phyloP scores from a whole-genome alignment of 2,329 filamentous ascomycete genomes.

The Scleromitrula shiraiana region DNA sequence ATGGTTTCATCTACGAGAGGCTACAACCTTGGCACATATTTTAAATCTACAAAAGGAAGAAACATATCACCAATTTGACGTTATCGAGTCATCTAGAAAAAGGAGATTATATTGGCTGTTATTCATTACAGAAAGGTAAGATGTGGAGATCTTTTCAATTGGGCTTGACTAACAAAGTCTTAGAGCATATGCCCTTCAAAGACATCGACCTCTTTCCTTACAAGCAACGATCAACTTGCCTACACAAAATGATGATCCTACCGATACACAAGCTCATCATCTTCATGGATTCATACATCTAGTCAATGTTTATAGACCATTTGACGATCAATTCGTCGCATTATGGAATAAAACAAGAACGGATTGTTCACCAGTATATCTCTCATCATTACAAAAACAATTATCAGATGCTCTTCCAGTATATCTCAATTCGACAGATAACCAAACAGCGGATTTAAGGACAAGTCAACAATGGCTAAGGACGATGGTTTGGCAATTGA shows the following conservation, averaged over 20 bases:
- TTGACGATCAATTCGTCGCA: slow-evolving; percentile 56
- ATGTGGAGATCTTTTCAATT: not conserved
- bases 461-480: slow-evolving; percentile 59
- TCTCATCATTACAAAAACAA: slow-evolving; percentile 54
- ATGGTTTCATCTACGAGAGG: slow-evolving; percentile 73
- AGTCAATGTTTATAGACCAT: slow-evolving; percentile 55
- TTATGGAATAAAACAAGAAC: slow-evolving; percentile 59
- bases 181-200: slow-evolving; percentile 63
- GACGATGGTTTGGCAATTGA: slow-evolving; percentile 55
- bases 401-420: slow-evolving; percentile 46
- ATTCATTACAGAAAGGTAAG: slow-evolving; percentile 61
- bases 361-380: slow-evolving; percentile 48
- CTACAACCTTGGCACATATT: slow-evolving; percentile 60
- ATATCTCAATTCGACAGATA: slow-evolving; percentile 43
- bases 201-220: slow-evolving; percentile 61
- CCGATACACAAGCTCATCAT: slow-evolving; percentile 45
- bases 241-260: slow-evolving; percentile 51
- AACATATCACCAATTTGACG: slow-evolving; percentile 50
- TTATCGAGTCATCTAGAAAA: slow-evolving; percentile 52
- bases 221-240: slow-evolving; percentile 62
- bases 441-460: slow-evolving; percentile 46
- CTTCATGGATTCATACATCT: slow-evolving; percentile 51
- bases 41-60: slow-evolving; percentile 54
- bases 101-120: slow-evolving; percentile 67
- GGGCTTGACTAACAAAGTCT: slow-evolving; percentile 10